Evolutionary conservation across 495 filamentous ascomycete genomes (phyloP).

Genomic region (Aspergillus mulundensis): DNA sequence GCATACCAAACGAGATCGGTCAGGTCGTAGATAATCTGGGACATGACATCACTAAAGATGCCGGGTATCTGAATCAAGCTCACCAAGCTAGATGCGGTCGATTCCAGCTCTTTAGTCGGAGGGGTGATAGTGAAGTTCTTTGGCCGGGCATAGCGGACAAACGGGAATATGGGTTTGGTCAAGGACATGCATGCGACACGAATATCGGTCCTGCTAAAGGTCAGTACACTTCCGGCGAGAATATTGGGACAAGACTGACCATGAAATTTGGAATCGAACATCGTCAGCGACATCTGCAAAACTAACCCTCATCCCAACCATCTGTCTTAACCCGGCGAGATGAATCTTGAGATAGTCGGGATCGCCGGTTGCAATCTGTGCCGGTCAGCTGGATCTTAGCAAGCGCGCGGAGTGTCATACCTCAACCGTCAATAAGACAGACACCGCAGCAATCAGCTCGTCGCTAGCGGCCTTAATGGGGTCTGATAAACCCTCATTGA

Average conservation of each 20-base stretch:
- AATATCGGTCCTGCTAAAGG: constrained; percentile 40
- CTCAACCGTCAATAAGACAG: constrained; percentile 44
- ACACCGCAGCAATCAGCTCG: constrained; percentile 44
- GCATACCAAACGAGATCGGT: constrained; percentile 40
- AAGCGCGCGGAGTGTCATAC: constrained; percentile 21
- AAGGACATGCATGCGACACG: constrained; percentile 44
- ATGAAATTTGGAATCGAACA: constrained; percentile 45
- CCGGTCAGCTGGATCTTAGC: constrained; percentile 11
- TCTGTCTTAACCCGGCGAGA: constrained; percentile 43
- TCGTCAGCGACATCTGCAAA: constrained; percentile 40
- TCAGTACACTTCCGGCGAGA: neutral
- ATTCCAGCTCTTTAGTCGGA: constrained; percentile 32
- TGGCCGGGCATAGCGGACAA: constrained; percentile 39
- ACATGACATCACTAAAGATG: constrained; percentile 34
- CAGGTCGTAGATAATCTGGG: constrained; percentile 36
- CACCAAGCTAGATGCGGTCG: constrained; percentile 34
- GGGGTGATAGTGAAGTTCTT: constrained; percentile 31
- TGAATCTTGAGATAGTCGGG: constrained; percentile 46
- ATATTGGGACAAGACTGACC: constrained; percentile 24
- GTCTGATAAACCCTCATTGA: constrained; percentile 43
- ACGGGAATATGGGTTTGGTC: constrained; percentile 45
- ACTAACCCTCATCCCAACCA: constrained; percentile 41
- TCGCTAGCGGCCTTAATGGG: constrained; percentile 42
- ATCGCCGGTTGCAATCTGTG: constrained; percentile 42
- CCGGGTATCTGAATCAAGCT: constrained; percentile 37